phyloP scores from a whole-genome alignment of 2,329 filamentous ascomycete species.

The Xylariomycetidae sp. region DNA sequence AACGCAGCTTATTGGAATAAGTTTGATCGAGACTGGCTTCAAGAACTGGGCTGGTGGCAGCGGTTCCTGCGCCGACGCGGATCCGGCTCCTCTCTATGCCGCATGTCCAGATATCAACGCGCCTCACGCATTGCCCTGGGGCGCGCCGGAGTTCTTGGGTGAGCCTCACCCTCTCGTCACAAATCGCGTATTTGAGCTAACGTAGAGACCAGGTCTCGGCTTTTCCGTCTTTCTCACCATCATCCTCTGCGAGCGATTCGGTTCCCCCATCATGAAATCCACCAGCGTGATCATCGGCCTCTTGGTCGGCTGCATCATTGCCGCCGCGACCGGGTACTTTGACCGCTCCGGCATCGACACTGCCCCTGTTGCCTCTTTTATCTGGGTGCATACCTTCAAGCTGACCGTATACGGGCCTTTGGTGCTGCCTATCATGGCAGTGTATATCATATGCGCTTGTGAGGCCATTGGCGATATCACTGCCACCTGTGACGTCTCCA shows the following conservation, averaged over 20 bases:
- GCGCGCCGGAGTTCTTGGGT: constrained; percentile 71
- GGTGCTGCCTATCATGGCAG: constrained; percentile 65
- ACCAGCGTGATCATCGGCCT: constrained; percentile 72
- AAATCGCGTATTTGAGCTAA: neutral
- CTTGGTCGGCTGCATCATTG: constrained; percentile 72
- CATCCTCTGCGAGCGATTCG: constrained; percentile 75
- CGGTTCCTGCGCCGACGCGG: constrained; percentile 51
- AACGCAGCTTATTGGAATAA: constrained; percentile 64
- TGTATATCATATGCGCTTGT: constrained; percentile 70
- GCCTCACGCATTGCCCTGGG: constrained; percentile 72
- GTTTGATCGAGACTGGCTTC: constrained; percentile 67
- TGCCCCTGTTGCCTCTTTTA: constrained; percentile 68
- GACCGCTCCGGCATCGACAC: constrained; percentile 65
- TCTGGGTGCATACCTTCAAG: constrained; percentile 76
- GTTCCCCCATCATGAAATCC: constrained; percentile 79
- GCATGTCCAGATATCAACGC: constrained; percentile 64
- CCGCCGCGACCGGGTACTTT: constrained; percentile 74
- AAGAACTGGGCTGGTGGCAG: constrained; percentile 74
- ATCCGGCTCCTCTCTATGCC: constrained; percentile 50
- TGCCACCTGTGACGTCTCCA: constrained; percentile 75
- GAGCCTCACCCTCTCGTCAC: constrained; percentile 4
- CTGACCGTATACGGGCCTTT: constrained; percentile 68
- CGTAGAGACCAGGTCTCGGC: constrained; percentile 46
- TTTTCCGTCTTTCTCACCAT: constrained; percentile 79
- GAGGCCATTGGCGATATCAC: constrained; percentile 79